Evolutionary conservation across 2,329 filamentous ascomycete genomes (phyloP).

Genomic region (Blastomyces silverae): DNA sequence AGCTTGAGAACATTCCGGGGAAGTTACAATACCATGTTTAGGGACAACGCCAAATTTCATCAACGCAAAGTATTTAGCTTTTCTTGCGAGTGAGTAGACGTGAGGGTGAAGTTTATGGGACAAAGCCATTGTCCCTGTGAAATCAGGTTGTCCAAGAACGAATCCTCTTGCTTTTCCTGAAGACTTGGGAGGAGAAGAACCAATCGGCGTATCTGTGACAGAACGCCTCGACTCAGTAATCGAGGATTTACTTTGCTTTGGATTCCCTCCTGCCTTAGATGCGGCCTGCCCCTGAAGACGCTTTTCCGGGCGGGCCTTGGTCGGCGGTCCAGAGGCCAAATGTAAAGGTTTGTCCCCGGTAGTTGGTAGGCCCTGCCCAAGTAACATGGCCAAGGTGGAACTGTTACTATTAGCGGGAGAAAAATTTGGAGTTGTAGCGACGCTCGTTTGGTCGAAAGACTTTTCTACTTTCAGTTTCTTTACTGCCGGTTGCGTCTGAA

Average conservation of each 20-base stretch:
- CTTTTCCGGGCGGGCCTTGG: not conserved
- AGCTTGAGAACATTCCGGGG: not conserved
- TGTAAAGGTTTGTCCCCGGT: not conserved
- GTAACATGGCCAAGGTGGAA: not conserved
- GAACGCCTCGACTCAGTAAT: not conserved
- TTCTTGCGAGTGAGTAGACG: not conserved
- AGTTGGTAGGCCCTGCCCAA: not conserved
- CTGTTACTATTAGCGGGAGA: not conserved
- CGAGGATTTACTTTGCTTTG: not conserved
- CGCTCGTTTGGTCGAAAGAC: not conserved
- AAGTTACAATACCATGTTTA: not conserved
- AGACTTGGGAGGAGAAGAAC: not conserved
- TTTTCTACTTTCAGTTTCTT: conserved; percentile 1
- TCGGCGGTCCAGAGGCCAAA: not conserved
- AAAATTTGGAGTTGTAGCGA: not conserved
- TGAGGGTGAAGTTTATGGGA: not conserved
- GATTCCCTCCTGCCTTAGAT: not conserved
- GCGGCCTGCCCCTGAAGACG: not conserved
- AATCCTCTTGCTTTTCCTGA: not conserved
- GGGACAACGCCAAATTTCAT: not conserved
- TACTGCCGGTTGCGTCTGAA: not conserved
- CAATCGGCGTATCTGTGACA: not conserved
- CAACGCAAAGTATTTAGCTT: not conserved
- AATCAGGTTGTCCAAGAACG: not conserved
- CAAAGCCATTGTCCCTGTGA: not conserved